Evolutionary conservation across 2,329 filamentous ascomycete species (phyloP).

Genomic region (Ceratocystis colombiana): DNA sequence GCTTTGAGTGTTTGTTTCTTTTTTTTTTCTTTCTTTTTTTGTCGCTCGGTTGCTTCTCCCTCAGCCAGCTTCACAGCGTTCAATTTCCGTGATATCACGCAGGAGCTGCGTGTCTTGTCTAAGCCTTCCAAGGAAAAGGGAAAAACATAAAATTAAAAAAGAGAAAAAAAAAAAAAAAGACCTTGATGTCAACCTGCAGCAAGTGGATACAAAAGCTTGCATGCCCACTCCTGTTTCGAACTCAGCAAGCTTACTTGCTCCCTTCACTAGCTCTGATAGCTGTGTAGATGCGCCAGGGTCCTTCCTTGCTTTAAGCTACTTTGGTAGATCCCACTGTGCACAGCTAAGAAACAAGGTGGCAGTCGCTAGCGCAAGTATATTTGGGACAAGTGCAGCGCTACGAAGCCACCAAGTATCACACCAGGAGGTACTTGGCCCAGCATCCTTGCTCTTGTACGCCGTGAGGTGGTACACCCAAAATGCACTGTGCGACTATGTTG

Average conservation of each 20-base stretch:
- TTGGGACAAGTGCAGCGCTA: slow-evolving; percentile 3
- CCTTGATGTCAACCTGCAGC: slow-evolving; percentile 11
- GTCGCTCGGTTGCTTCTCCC: too few species aligned
- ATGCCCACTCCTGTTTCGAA: background rate
- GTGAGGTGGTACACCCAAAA: slow-evolving; percentile 5
- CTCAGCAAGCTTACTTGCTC: background rate
- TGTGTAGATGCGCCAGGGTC: slow-evolving; percentile 8
- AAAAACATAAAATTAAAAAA: too few species aligned
- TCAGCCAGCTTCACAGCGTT: too few species aligned
- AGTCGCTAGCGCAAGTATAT: slow-evolving; percentile 8
- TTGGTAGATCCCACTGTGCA: background rate
- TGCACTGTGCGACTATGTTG: slow-evolving; percentile 12
- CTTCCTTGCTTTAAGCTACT: slow-evolving; percentile 4
- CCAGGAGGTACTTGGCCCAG: slow-evolving; percentile 12
- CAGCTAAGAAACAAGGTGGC: background rate
- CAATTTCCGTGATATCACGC: too few species aligned
- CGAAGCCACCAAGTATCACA: slow-evolving; percentile 10
- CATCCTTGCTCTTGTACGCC: slow-evolving; percentile 10
- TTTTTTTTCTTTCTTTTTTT: too few species aligned
- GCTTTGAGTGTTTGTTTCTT: too few species aligned
- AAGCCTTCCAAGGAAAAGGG: background rate
- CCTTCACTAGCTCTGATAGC: background rate
- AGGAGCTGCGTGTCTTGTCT: background rate
- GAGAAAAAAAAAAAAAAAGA: background rate
- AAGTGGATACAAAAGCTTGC: slow-evolving; percentile 2